A percentile compares a stretch with the other conserved stretches of the same genome.
Conservation (phyloP, 163 green algal species). For the Botryococcus braunii region DNA sequence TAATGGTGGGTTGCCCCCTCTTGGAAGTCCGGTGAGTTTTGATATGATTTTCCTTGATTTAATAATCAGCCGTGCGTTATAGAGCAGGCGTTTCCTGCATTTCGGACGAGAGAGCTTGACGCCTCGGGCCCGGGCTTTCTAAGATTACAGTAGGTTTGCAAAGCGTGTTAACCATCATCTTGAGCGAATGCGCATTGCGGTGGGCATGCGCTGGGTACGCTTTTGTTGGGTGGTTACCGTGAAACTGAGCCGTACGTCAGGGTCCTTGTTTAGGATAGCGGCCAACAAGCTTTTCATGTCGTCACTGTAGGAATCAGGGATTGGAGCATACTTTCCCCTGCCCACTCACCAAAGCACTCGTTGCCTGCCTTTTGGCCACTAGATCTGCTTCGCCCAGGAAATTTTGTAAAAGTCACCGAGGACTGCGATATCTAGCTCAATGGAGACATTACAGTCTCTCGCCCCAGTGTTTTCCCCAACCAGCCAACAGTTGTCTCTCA, state of each 20-base stretch:
- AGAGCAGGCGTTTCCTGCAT: too few species aligned
- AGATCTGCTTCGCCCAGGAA: neutral
- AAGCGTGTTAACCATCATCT: too few species aligned
- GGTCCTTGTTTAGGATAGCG: conserved; percentile 16
- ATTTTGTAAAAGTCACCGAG: neutral
- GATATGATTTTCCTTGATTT: too few species aligned
- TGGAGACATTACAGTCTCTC: neutral
- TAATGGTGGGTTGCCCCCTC: too few species aligned
- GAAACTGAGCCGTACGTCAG: conserved; percentile 11
- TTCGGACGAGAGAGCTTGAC: too few species aligned
- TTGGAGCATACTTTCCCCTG: conserved; percentile 24
- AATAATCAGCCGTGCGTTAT: too few species aligned
- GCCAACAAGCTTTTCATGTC: conserved; percentile 20
- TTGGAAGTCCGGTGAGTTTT: too few species aligned
- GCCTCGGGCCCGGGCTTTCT: too few species aligned
- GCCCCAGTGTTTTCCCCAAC: neutral
- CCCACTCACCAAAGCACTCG: conserved; percentile 12
- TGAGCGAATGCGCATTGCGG: too few species aligned
- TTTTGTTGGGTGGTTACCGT: too few species aligned
- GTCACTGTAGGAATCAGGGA: conserved; percentile 23
- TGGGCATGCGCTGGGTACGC: too few species aligned
- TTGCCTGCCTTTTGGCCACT: neutral
- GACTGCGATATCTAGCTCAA: neutral
- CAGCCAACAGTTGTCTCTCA: neutral
- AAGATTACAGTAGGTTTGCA: too few species aligned